Evolutionary conservation across 2,329 filamentous ascomycete genomes (phyloP), one percentile per base, ranked within the genome.

Genomic region (Boeremia lycopersici): DNA sequence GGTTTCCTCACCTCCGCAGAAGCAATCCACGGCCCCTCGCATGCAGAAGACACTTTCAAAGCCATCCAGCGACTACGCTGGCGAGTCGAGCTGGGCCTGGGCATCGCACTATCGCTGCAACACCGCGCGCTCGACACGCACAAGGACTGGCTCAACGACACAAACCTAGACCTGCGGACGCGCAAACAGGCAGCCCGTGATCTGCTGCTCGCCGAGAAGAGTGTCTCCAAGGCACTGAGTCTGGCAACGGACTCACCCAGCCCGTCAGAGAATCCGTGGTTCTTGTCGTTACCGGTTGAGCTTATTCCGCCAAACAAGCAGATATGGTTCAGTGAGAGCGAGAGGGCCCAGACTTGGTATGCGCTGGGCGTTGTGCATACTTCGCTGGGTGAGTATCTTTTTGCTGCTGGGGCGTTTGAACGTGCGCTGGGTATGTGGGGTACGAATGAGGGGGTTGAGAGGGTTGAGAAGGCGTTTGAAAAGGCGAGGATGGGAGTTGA

Each of bases 391-490:
- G 71, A 74, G 53, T 62, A 58, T 34, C 36, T 74, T 28, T 74
- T 74, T 38, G 72, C 68, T 4, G 70, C 69, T 2, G 72, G 71
- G 0, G 71, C 71, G 44, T 57, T 72, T 49, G 72, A 74, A 49
- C 56, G 72, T 6, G 69, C 69, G 44, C 9, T 62, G 39, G 58
- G 61, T 13, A 39, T 70, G 39, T 61, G 59, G 58, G 57, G 56
- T 1, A 39, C 48, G 11, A 47, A 46, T 0, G 61, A 58, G 1
- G 47, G 56, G 7, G 48, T 53, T 13, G 48, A 49, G 19, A 63
- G 57, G 44, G 64, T 70, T 2, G 62, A 65, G 34, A 31, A 46
- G 15, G 56, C 61, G 34, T 74, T 74, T 62, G 64, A 56, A 33
- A 62, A 59, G 56, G 67, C 68, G 11, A 59, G 71, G 42, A 53